Conservation (phyloP, 768 basidiomycete genomes). For the Auriscalpium vulgare region DNA sequence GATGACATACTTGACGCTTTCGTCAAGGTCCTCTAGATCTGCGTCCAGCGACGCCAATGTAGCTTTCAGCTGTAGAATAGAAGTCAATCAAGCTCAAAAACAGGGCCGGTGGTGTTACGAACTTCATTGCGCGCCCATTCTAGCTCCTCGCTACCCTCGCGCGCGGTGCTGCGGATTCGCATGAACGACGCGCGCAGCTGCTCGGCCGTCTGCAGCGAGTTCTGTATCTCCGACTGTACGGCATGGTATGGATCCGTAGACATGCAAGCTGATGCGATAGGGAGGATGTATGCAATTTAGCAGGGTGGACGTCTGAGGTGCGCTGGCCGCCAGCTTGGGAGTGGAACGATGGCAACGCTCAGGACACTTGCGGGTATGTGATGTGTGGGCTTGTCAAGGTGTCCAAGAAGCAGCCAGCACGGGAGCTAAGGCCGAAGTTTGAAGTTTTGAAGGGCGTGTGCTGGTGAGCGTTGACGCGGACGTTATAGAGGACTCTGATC, state of each 20-base stretch:
- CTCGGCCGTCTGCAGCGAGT: conserved; percentile 60
- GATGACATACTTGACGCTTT: conserved; percentile 69
- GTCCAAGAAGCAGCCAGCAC: too few species aligned
- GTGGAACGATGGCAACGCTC: too few species aligned
- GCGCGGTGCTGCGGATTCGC: conserved; percentile 69
- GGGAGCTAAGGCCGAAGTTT: too few species aligned
- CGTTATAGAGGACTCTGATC: too few species aligned
- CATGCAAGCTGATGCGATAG: conserved; percentile 28
- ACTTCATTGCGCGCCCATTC: conserved; percentile 76
- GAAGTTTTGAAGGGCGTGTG: too few species aligned
- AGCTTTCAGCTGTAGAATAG: conserved; percentile 45
- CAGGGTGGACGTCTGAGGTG: too few species aligned
- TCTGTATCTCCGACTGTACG: conserved; percentile 76
- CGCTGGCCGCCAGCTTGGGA: too few species aligned
- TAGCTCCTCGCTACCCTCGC: conserved; percentile 71
- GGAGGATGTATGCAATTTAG: too few species aligned
- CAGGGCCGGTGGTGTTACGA: not conserved
- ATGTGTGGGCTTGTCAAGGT: too few species aligned
- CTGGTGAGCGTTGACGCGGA: too few species aligned
- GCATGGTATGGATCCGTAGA: conserved; percentile 82
- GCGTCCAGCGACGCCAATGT: conserved; percentile 74
- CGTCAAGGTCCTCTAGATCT: conserved; percentile 89
- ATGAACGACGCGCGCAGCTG: conserved; percentile 69
- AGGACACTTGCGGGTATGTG: too few species aligned
- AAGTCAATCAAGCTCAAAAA: not conserved